phyloP scores from a whole-genome alignment of 768 basidiomycete species.

The Hirschioporus abietinus region DNA sequence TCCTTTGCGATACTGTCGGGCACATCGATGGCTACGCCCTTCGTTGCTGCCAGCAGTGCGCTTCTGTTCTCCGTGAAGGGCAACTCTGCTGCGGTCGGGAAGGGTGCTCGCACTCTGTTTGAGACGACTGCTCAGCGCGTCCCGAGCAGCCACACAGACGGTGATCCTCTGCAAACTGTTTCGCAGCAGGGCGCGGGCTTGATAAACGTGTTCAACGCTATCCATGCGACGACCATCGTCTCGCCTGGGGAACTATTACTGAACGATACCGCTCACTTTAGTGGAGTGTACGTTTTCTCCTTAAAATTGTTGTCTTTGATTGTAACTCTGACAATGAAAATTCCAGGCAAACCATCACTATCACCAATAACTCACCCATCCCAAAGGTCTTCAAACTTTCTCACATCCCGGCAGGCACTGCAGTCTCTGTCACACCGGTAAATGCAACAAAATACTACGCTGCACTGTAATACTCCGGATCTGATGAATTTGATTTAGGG shows the following conservation, averaged over 20 bases:
- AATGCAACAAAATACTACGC: conserved; percentile 10
- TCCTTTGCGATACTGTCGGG: conserved; percentile 36
- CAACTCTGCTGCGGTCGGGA: conserved; percentile 24
- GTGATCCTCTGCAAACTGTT: conserved; percentile 44
- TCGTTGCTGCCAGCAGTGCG: conserved; percentile 40
- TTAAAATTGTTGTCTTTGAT: conserved; percentile 3
- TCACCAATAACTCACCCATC: conserved; percentile 43
- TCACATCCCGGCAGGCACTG: conserved; percentile 56
- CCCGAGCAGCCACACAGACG: conserved; percentile 40
- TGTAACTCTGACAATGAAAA: background rate
- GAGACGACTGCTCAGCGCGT: conserved; percentile 44
- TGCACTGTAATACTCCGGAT: conserved; percentile 1
- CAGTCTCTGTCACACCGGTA: conserved; percentile 40
- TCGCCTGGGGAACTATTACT: conserved; percentile 53
- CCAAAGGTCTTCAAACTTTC: conserved; percentile 40
- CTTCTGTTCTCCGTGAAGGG: conserved; percentile 39
- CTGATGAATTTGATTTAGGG: conserved; percentile 22
- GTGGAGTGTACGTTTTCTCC: conserved; percentile 28
- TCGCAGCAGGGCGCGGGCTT: conserved; percentile 53
- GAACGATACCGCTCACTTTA: conserved; percentile 60
- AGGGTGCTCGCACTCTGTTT: conserved; percentile 33
- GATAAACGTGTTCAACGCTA: conserved; percentile 52
- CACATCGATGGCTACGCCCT: conserved; percentile 39
- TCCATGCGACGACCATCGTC: conserved; percentile 46
- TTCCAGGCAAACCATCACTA: conserved; percentile 41